Conservation (phyloP, 352 stramenopile genomes). For the Phytophthora meadii region DNA sequence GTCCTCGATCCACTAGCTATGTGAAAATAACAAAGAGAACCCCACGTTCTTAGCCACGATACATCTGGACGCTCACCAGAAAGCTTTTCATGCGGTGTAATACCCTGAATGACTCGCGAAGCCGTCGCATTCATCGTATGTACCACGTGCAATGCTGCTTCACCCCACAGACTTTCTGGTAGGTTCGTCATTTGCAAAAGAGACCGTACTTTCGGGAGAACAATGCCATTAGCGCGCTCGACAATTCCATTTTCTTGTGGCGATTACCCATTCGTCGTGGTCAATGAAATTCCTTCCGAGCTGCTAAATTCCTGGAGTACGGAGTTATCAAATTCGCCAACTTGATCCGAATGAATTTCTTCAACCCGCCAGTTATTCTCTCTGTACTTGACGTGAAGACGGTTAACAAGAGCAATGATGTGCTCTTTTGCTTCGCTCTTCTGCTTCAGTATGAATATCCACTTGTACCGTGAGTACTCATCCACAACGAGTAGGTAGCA, state of each 20-base stretch:
- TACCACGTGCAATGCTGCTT: background rate
- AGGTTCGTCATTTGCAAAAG: constrained; percentile 8
- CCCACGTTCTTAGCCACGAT: background rate
- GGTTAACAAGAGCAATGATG: background rate
- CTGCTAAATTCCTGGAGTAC: background rate
- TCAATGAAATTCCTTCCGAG: background rate
- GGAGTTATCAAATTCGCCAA: background rate
- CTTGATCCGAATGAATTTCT: constrained; percentile 5
- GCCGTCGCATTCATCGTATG: background rate
- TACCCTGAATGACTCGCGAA: background rate
- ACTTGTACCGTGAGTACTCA: background rate
- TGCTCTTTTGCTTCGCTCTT: background rate
- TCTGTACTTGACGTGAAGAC: background rate
- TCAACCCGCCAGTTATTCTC: background rate
- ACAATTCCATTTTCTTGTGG: constrained; percentile 11
- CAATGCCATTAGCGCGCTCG: constrained; percentile 9
- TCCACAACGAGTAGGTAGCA: background rate
- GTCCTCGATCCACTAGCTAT: too few species aligned
- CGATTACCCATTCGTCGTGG: background rate
- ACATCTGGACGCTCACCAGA: background rate
- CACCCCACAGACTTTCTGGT: constrained; percentile 6
- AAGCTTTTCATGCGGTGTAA: background rate
- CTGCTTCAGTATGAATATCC: background rate
- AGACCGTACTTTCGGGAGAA: background rate
- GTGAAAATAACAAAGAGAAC: too few species aligned